Base-by-base conservation (phyloP, 1,139 yeast genomes). In the Suhomyces bribrorum region DNA sequence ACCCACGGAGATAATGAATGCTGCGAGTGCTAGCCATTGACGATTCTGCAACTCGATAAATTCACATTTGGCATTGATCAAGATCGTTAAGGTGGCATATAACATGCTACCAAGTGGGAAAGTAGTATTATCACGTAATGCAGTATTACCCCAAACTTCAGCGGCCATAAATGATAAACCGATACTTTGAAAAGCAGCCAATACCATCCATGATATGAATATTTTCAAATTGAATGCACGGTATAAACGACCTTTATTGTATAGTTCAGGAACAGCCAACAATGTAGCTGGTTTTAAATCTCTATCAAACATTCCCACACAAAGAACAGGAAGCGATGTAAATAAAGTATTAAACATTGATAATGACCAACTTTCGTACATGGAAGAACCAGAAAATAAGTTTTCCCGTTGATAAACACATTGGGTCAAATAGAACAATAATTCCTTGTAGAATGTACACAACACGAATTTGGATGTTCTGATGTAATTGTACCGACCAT, bases 331-430 rank as follows among this genome's bases (percentile, higher is more conserved):
- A 36, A 94, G 69, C 0, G 97, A 87, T 0, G 98, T 92, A 64
- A 94, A 94, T 47, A 94, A 72, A 0, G 98, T 92, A 59, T 92
- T 94, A 66, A 86, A 94, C 97, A 94, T 89, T 1, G 97, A 86
- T 46, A 92, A 71, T 1, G 97, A 90, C 97, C 97, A 90, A 36
- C 90, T 83, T 58, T 94, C 98, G 59, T 88, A 92, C 52, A 90
- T 64, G 0, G 97, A 88, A 0, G 96, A 83, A 3, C 98, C 98
- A 0, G 97, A 87, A 61, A 87, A 94, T 66, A 89, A 69, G 0
- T 96, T 83, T 55, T 84, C 80, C 43, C 96, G 69, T 60, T 94
- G 99, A 61, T 80, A 94, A 26, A 89, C 76, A 23, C 87, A 81
- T 62, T 92, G 98, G 0, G 96, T 82, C 56, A 92, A 66, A 55